Percentiles rank a stretch among this genome's conserved stretches.
Conservation (phyloP, 2,329 filamentous ascomycete genomes). For the Leptodontidium sp. region DNA sequence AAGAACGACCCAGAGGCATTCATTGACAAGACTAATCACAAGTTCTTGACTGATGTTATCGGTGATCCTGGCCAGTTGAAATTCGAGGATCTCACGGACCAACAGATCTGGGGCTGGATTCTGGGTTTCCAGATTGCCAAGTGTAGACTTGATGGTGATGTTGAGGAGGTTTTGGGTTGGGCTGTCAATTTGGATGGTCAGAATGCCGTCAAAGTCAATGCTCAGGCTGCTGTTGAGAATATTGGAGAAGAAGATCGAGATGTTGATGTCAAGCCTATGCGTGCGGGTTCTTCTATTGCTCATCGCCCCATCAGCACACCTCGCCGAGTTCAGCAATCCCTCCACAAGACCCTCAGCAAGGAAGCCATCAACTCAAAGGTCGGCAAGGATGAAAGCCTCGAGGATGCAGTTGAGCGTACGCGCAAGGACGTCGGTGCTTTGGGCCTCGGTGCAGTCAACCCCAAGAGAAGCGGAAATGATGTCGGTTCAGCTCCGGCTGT, state of each 20-base stretch:
- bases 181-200: neutral
- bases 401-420: neutral
- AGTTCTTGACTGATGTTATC: neutral
- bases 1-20: neutral
- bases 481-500: too few relatives aligned
- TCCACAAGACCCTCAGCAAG: neutral
- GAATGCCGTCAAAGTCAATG: neutral
- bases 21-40: neutral
- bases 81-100: neutral
- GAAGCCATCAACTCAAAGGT: neutral
- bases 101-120: constrained; percentile 4
- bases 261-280: neutral
- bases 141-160: constrained; percentile 3
- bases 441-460: neutral
- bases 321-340: neutral
- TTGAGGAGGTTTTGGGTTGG: constrained; percentile 6
- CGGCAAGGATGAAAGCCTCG: neutral
- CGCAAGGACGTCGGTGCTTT: neutral
- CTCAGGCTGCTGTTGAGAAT: neutral
- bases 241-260: neutral
- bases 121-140: constrained; percentile 1
- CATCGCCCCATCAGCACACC: neutral
- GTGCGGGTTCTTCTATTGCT: neutral
- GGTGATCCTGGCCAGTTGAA: neutral
- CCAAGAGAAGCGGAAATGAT: too few relatives aligned